Percentiles rank a stretch among this genome's conserved stretches.
phyloP scores from a whole-genome alignment of 1,139 yeast genomes.

The Blastobotrys apis region DNA sequence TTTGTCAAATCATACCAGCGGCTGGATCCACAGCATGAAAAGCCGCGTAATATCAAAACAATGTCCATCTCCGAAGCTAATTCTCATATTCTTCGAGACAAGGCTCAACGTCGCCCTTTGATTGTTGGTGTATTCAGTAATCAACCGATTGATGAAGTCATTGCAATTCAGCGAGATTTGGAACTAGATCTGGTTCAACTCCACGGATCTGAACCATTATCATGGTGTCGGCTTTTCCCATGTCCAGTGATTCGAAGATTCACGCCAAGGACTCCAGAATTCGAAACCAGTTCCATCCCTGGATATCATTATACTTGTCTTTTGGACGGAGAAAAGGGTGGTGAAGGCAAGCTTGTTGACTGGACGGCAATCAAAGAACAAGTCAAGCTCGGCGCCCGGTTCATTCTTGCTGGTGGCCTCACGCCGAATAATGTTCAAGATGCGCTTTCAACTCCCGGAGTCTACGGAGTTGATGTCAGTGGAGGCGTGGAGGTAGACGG shows the following conservation, averaged over 20 bases:
- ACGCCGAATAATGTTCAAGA: conserved; percentile 61
- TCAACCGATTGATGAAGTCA: conserved; percentile 64
- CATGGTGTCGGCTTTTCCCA: conserved; percentile 45
- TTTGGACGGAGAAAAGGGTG: conserved; percentile 86
- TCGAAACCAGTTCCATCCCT: conserved; percentile 39
- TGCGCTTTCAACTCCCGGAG: conserved; percentile 49
- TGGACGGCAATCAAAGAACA: conserved; percentile 56
- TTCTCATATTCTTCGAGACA: conserved; percentile 20
- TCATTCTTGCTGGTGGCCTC: conserved; percentile 85
- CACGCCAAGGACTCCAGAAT: conserved; percentile 53
- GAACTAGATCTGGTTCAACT: conserved; percentile 76
- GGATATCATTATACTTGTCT: conserved; percentile 53
- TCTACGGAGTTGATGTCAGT: conserved; percentile 89
- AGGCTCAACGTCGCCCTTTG: conserved; percentile 52
- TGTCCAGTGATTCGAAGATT: conserved; percentile 72
- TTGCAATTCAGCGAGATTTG: conserved; percentile 44
- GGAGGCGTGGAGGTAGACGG: conserved; percentile 90
- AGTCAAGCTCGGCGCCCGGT: conserved; percentile 44
- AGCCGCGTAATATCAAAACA: conserved; percentile 1
- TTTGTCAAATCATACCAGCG: conserved; percentile 26
- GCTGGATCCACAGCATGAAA: not conserved
- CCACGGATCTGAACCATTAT: conserved; percentile 79
- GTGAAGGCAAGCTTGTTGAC: conserved; percentile 75
- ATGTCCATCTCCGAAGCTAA: conserved; percentile 24
- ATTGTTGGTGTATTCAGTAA: conserved; percentile 90